phyloP scores from a whole-genome alignment of 148 eudicot genomes.

The Chenopodium suecicum region DNA sequence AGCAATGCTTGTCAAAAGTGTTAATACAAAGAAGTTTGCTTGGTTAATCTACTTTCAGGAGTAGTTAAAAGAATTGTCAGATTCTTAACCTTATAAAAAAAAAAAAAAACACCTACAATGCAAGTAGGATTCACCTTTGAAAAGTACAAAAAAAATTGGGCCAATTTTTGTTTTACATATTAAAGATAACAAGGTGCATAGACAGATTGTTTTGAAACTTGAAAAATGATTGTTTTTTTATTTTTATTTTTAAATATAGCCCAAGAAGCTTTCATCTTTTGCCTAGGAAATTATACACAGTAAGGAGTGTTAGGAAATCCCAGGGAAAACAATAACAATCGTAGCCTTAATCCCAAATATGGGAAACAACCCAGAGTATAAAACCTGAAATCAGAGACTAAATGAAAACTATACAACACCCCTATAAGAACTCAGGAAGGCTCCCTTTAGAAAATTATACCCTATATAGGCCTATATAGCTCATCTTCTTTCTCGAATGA shows the following conservation, averaged over 20 bases:
- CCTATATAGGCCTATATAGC: background rate
- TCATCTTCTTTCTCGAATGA: background rate
- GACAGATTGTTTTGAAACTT: background rate
- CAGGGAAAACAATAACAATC: background rate
- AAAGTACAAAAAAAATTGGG: background rate
- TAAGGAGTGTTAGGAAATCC: background rate
- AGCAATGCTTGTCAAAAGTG: background rate
- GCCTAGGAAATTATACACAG: background rate
- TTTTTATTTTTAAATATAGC: too few relatives aligned
- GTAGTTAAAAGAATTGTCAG: background rate
- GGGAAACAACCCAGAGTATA: background rate
- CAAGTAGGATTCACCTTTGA: background rate
- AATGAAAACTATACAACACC: background rate
- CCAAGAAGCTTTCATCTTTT: background rate
- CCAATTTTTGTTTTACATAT: background rate
- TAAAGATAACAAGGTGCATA: background rate
- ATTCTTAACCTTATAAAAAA: background rate
- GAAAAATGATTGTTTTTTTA: background rate
- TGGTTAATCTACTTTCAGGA: background rate
- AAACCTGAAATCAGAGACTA: background rate
- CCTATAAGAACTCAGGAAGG: background rate
- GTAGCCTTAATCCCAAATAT: too few relatives aligned
- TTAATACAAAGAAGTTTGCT: background rate
- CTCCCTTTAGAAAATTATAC: background rate
- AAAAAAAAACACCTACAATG: background rate